A percentile compares a stretch with the other conserved stretches of the same genome.
phyloP scores from a whole-genome alignment of 2,329 filamentous ascomycete genomes.

The Fusarium pseudoanthophilum region DNA sequence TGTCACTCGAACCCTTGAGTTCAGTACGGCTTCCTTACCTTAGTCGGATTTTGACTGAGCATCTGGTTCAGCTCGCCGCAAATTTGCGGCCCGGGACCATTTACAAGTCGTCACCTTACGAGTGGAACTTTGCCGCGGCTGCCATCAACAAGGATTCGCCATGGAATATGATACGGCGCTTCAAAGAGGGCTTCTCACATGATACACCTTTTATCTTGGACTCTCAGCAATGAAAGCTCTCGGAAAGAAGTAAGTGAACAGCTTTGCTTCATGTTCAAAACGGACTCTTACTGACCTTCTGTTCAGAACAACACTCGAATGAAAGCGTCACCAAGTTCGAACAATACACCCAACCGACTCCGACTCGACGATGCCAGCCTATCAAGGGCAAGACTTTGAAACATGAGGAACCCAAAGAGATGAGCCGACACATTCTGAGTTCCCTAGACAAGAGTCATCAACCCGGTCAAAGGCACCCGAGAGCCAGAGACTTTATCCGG shows the following conservation, averaged over 20 bases:
- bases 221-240: accelerated
- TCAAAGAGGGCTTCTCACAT: accelerated
- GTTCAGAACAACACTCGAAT: not conserved
- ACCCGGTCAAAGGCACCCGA: not conserved
- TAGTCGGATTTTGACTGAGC: accelerated
- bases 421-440: accelerated
- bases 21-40: accelerated
- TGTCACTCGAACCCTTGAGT: not conserved
- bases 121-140: not conserved
- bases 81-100: accelerated
- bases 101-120: accelerated
- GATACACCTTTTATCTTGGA: accelerated
- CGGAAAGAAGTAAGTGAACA: too few relatives aligned
- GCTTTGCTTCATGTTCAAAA: too few relatives aligned
- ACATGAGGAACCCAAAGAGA: not conserved
- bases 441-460: accelerated
- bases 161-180: accelerated
- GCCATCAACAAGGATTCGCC: too few relatives aligned
- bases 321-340: accelerated
- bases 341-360: too few relatives aligned
- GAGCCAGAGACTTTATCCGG: not conserved
- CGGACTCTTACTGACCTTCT: not conserved
- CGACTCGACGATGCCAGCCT: too few relatives aligned
- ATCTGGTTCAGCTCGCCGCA: accelerated
- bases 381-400: accelerated